Percentiles rank a stretch among this genome's conserved stretches.
phyloP scores from a whole-genome alignment of 2,329 filamentous ascomycete genomes.

The Drechslerella dactyloides region DNA sequence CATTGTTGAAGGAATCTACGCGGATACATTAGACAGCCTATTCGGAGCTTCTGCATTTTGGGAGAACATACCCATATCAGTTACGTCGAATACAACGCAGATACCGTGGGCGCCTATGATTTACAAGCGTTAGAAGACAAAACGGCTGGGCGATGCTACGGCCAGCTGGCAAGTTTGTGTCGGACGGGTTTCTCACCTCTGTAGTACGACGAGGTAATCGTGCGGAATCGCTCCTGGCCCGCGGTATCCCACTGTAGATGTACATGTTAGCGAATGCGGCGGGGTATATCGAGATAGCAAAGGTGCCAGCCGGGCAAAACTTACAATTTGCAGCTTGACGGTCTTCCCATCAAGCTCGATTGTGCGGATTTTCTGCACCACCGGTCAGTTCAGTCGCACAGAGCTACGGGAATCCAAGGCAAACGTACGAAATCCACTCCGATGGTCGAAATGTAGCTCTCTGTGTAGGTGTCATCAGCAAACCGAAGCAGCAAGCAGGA shows the following conservation, averaged over 20 bases:
- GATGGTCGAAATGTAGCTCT: slow-evolving; percentile 99
- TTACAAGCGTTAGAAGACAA: slow-evolving; percentile 35
- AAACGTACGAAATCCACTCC: slow-evolving; percentile 93
- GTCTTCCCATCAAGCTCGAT: slow-evolving; percentile 99
- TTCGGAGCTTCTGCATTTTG: neutral
- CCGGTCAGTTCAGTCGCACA: slow-evolving; percentile 16
- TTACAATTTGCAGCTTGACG: slow-evolving; percentile 98
- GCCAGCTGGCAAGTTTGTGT: slow-evolving; percentile 1
- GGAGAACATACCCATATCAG: slow-evolving; percentile 75
- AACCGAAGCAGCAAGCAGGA: slow-evolving; percentile 97
- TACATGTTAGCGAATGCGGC: slow-evolving; percentile 10
- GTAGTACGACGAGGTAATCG: slow-evolving; percentile 99
- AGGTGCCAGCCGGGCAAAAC: slow-evolving; percentile 57
- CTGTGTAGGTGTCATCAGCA: slow-evolving; percentile 98
- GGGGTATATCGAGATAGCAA: neutral
- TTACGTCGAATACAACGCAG: slow-evolving; percentile 99
- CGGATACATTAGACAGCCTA: neutral
- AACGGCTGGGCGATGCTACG: too few species aligned
- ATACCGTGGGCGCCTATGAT: slow-evolving; percentile 85
- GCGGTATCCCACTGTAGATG: slow-evolving; percentile 89
- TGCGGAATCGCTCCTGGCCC: slow-evolving; percentile 98
- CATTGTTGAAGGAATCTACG: slow-evolving; percentile 94
- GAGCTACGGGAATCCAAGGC: neutral
- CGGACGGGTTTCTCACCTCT: slow-evolving; percentile 60
- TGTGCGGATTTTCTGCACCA: slow-evolving; percentile 91